These are phyloP conservation scores for Citrus unshiu DNA, from an alignment of 345 rosid genomes.

Conservation along the genomic window DNA sequence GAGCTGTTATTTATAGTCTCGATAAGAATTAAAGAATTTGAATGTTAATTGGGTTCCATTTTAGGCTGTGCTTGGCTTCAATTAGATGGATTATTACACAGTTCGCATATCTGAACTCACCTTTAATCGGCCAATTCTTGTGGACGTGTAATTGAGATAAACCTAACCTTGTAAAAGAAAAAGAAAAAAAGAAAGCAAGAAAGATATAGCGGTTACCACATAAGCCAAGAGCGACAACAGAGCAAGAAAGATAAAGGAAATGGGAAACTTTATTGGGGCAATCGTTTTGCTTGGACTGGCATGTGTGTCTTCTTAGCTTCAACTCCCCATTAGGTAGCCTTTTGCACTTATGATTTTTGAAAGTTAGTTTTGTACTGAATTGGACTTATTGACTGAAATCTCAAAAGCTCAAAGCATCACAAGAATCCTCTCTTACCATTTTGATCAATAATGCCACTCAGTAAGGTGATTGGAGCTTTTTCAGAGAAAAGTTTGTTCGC, in stretches of 20 bases:
- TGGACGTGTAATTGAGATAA: no score
- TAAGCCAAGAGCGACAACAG: background rate
- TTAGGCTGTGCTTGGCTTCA: no score
- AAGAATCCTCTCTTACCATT: background rate
- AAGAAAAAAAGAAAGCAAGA: background rate
- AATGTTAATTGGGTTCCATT: no score
- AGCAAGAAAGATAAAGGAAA: background rate
- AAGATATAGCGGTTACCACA: background rate
- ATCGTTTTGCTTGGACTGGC: slow-evolving; percentile 8
- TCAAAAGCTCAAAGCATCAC: background rate
- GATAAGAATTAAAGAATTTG: background rate
- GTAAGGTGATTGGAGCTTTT: background rate
- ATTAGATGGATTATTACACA: no score
- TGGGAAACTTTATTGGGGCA: background rate
- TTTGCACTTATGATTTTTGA: background rate
- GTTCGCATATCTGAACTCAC: no score
- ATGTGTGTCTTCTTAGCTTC: background rate
- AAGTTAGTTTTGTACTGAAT: background rate
- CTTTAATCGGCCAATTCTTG: no score
- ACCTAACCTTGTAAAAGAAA: no score
- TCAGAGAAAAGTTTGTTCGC: background rate
- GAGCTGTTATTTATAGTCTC: background rate
- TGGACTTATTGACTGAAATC: background rate
- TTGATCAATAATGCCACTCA: background rate
- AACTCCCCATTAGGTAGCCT: background rate